Conservation (phyloP, 495 filamentous ascomycete species). For the Cairneyella variabilis region DNA sequence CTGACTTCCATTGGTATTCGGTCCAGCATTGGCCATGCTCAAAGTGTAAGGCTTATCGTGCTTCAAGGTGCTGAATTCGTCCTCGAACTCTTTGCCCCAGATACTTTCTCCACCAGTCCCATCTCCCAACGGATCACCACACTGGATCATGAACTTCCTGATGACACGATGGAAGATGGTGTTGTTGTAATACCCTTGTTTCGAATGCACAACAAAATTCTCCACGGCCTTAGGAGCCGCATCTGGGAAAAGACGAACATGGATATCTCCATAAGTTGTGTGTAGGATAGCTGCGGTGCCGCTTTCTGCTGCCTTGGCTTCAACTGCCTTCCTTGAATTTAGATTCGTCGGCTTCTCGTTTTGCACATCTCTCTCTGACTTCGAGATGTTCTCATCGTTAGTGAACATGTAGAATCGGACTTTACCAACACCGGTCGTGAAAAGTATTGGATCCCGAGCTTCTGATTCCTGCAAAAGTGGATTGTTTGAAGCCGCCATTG, state of each 20-base stretch:
- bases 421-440: constrained; percentile 80
- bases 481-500: constrained; percentile 93
- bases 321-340: constrained; percentile 43
- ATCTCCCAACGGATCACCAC: constrained; percentile 91
- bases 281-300: constrained; percentile 82
- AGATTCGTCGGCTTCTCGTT: constrained; percentile 81
- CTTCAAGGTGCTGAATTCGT: constrained; percentile 86
- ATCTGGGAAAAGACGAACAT: constrained; percentile 87
- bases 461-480: constrained; percentile 92
- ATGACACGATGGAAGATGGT: constrained; percentile 98
- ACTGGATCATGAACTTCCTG: constrained; percentile 96
- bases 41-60: constrained; percentile 97
- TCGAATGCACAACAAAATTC: constrained; percentile 92
- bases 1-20: constrained; percentile 75
- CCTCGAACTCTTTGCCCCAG: constrained; percentile 93
- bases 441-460: constrained; percentile 82
- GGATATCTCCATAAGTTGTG: constrained; percentile 92
- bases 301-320: constrained; percentile 59
- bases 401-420: constrained; percentile 98
- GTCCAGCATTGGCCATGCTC: constrained; percentile 95
- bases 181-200: constrained; percentile 90
- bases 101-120: constrained; percentile 96
- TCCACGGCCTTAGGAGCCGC: constrained; percentile 95
- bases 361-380: constrained; percentile 83
- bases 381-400: constrained; percentile 79